Base-by-base conservation (phyloP, 805 yeast species). In the Zygoascus ofunaensis region DNA sequence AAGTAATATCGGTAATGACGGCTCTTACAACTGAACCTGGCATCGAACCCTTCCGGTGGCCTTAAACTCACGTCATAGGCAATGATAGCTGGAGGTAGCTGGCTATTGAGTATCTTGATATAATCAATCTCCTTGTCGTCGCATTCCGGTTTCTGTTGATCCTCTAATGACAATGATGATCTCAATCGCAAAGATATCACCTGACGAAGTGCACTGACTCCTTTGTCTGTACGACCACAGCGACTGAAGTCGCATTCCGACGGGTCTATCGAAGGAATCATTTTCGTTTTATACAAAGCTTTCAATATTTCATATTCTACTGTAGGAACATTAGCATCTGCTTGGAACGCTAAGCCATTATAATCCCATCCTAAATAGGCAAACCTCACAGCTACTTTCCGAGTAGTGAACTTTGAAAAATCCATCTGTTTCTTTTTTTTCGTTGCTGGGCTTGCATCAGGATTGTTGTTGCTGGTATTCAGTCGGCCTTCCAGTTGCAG, bases 141-240 rank as follows among this genome's bases (percentile, higher is more conserved):
- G 55, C 72, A 74, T 0, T 44, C 61, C 0, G 77, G 69, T 45
- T 76, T 71, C 8, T 39, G 17, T 49, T 87, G 87, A 41, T 86
- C 84, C 37, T 81, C 89, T 1, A 55, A 53, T 0, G 76, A 57
- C 34, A 92, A 63, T 19, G 69, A 68, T 0, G 96, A 86, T 52
- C 98, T 71, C 22, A 90, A 80, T 14, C 69, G 64, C 33, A 92
- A 64, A 0, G 95, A 80, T 4, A 92, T 81, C 2, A 92, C 97
- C 62, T 92, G 98, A 51, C 86, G 84, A 81, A 92, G 76, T 0
- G 98, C 98, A 66, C 95, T 85, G 12, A 90, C 97, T n/a, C 97
- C 97, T 52, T 77, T 78, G 57, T 90, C 97, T 0, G 97, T 90
- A 56, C 97, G 71, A 0, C 97, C 97, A 65, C 97, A 92, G 50